A percentile compares a stretch with the other conserved stretches of the same genome.
phyloP scores from a whole-genome alignment of 2,329 filamentous ascomycete species.

The Penicillium rolfsii region DNA sequence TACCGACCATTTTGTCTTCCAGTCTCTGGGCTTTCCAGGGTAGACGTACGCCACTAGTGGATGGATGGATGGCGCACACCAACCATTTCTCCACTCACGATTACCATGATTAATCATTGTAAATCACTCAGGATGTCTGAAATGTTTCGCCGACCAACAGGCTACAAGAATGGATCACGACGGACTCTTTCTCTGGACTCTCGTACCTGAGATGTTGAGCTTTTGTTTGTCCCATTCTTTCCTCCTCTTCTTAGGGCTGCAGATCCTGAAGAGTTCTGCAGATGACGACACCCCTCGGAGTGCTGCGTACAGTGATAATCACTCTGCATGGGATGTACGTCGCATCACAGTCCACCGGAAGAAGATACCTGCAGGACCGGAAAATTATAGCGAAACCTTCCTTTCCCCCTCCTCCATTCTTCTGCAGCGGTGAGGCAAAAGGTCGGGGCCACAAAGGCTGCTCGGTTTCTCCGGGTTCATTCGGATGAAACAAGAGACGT shows the following conservation, averaged over 20 bases:
- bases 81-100: background rate
- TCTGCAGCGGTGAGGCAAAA: constrained; percentile 2
- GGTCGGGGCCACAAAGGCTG: background rate
- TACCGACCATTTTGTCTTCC: background rate
- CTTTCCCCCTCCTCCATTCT: background rate
- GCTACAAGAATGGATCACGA: background rate
- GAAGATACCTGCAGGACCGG: constrained; percentile 2
- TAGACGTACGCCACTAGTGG: background rate
- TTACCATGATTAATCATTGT: background rate
- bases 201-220: background rate
- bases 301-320: too few species aligned
- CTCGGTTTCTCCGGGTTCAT: background rate
- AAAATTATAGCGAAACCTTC: background rate
- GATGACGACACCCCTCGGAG: too few species aligned
- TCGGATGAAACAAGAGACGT: background rate
- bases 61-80: background rate
- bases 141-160: background rate
- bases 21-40: background rate
- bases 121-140: background rate
- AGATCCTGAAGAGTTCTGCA: background rate
- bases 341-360: background rate
- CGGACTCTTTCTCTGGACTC: too few species aligned
- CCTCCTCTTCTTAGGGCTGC: background rate
- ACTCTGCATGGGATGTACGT: background rate
- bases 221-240: background rate